Conservation (phyloP, 1,284 basidiomycete genomes). For the Melampsora larici-populina region DNA sequence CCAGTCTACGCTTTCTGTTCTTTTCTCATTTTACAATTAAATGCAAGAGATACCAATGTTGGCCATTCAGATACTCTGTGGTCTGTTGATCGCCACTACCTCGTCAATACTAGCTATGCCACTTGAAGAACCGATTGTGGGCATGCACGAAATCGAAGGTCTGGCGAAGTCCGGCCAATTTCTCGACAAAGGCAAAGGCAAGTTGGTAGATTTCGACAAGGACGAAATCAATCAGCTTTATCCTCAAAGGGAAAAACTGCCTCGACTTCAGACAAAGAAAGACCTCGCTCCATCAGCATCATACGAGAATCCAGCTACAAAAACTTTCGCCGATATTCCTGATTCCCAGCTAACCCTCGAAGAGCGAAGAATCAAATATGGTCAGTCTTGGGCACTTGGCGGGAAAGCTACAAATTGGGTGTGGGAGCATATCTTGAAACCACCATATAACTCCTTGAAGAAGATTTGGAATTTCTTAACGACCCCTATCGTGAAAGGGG, state of each 20-base stretch:
- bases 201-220: neutral
- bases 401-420: neutral
- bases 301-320: no score
- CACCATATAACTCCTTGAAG: neutral
- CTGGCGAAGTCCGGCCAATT: no score
- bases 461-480: neutral
- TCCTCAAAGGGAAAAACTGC: neutral
- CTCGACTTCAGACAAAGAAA: neutral
- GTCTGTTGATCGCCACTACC: no score
- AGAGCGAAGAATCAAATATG: conserved; percentile 1
- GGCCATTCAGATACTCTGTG: no score
- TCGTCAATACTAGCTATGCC: no score
- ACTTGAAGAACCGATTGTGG: no score
- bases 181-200: neutral
- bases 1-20: no score
- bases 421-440: neutral
- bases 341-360: neutral
- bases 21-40: no score
- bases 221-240: neutral
- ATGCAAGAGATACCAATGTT: no score
- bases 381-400: neutral
- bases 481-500: neutral
- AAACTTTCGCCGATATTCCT: neutral
- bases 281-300: neutral
- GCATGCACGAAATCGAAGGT: no score